Conservation (phyloP, 1,139 yeast species). For the Taphrina flavorubra region DNA sequence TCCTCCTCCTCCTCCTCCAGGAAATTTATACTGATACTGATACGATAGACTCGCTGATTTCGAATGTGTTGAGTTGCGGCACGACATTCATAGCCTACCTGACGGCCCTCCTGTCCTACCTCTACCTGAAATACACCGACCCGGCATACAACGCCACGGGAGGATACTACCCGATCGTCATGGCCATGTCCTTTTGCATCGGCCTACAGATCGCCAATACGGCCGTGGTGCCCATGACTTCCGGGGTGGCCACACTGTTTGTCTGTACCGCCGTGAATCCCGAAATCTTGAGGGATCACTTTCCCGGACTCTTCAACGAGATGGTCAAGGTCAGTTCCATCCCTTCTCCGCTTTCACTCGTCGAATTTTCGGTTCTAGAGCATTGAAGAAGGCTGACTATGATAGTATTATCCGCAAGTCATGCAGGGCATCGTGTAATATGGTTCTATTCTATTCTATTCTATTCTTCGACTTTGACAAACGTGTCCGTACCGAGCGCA, state of each 20-base stretch:
- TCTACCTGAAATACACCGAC: conserved; percentile 72
- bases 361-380: background rate
- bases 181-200: conserved; percentile 77
- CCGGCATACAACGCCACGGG: conserved; percentile 75
- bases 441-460: no score
- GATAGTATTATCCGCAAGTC: conserved; percentile 16
- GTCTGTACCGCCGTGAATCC: conserved; percentile 39
- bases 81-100: conserved; percentile 72
- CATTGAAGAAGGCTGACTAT: background rate
- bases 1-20: conserved; percentile 63
- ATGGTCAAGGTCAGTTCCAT: conserved; percentile 21
- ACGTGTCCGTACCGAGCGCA: no score
- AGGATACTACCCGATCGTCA: conserved; percentile 72
- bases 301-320: conserved; percentile 27
- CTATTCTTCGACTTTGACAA: no score
- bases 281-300: conserved; percentile 27
- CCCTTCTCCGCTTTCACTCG: background rate
- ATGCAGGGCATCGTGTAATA: conserved; percentile 24
- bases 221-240: conserved; percentile 72
- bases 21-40: conserved; percentile 56
- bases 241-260: conserved; percentile 85
- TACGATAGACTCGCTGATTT: conserved; percentile 23
- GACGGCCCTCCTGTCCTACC: conserved; percentile 69
- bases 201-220: conserved; percentile 78
- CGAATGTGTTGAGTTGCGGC: conserved; percentile 56